Evolutionary conservation across 306 rosid species (phyloP).

Genomic region (Glycyrrhiza uralensis): DNA sequence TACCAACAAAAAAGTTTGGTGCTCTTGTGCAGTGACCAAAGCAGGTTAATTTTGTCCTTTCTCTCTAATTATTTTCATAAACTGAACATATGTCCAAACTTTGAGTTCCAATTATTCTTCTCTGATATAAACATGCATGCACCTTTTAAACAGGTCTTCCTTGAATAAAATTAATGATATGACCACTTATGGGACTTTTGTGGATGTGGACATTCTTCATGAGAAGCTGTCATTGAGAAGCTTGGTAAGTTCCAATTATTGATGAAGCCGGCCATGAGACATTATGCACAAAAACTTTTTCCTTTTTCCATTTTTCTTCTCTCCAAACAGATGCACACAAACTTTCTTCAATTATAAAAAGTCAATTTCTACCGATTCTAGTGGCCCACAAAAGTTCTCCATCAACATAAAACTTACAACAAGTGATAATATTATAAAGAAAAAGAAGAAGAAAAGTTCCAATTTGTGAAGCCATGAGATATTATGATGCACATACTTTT

Average conservation of each 20-base stretch:
- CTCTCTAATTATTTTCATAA: background rate
- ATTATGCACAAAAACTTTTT: background rate
- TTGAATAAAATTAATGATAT: slow-evolving; percentile 44
- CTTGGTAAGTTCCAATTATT: slow-evolving; percentile 43
- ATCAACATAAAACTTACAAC: too few relatives aligned
- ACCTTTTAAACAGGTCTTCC: slow-evolving; percentile 54
- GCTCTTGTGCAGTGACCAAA: slow-evolving; percentile 75
- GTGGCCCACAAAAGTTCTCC: background rate
- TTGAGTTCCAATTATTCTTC: background rate
- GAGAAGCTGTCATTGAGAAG: slow-evolving; percentile 57
- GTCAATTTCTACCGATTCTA: background rate
- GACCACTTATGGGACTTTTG: slow-evolving; percentile 51
- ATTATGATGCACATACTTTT: background rate
- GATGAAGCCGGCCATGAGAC: background rate
- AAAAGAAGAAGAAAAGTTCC: background rate
- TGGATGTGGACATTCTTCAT: slow-evolving; percentile 46
- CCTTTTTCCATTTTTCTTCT: too few relatives aligned
- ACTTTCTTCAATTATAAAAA: background rate
- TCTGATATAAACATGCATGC: background rate
- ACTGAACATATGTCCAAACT: background rate
- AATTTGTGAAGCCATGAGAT: background rate
- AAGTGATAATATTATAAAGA: background rate
- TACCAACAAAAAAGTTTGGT: slow-evolving; percentile 45
- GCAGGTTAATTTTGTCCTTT: slow-evolving; percentile 48
- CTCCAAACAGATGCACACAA: background rate